A percentile compares a stretch with the other conserved stretches of the same genome.
Evolutionary conservation across 352 stramenopile species (phyloP).

Genomic region (Pythium rishiriense): DNA sequence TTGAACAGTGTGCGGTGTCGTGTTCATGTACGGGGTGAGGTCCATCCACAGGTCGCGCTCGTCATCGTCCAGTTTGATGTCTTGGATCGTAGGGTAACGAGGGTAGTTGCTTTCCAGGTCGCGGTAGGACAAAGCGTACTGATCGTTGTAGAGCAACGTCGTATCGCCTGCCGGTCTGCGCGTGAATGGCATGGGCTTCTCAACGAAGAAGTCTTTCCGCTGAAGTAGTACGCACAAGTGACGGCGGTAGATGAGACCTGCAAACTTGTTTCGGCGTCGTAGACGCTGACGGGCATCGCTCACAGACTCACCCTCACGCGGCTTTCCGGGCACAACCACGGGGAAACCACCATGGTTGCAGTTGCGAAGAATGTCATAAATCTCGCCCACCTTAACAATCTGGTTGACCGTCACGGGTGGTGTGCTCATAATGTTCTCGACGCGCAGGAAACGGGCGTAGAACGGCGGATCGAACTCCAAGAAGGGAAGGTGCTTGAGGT

Average conservation of each 20-base stretch:
- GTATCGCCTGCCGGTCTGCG: slow-evolving; percentile 73
- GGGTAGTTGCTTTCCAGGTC: slow-evolving; percentile 87
- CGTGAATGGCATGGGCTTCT: slow-evolving; percentile 78
- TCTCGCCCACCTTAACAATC: slow-evolving; percentile 76
- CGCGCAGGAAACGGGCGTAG: slow-evolving; percentile 74
- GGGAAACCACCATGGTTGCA: slow-evolving; percentile 77
- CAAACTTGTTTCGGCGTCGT: slow-evolving; percentile 47
- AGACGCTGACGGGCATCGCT: slow-evolving; percentile 26
- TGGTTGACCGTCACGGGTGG: slow-evolving; percentile 61
- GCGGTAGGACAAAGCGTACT: slow-evolving; percentile 82
- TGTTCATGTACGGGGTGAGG: slow-evolving; percentile 97
- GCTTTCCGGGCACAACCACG: slow-evolving; percentile 53
- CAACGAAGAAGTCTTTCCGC: slow-evolving; percentile 84
- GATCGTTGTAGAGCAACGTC: slow-evolving; percentile 84
- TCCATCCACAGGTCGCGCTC: slow-evolving; percentile 91
- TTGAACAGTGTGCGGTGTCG: slow-evolving; percentile 95
- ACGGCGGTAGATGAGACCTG: slow-evolving; percentile 73
- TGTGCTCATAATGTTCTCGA: slow-evolving; percentile 77
- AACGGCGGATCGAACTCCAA: slow-evolving; percentile 94
- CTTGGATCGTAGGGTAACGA: slow-evolving; percentile 74
- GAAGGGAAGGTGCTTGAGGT: slow-evolving; percentile 96
- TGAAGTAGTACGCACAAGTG: slow-evolving; percentile 81
- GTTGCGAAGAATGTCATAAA: slow-evolving; percentile 74
- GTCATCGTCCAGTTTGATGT: slow-evolving; percentile 92
- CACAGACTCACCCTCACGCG: slow-evolving; percentile 35